Conservation (phyloP, 805 yeast species). For the Hanseniaspora jakobsenii region DNA sequence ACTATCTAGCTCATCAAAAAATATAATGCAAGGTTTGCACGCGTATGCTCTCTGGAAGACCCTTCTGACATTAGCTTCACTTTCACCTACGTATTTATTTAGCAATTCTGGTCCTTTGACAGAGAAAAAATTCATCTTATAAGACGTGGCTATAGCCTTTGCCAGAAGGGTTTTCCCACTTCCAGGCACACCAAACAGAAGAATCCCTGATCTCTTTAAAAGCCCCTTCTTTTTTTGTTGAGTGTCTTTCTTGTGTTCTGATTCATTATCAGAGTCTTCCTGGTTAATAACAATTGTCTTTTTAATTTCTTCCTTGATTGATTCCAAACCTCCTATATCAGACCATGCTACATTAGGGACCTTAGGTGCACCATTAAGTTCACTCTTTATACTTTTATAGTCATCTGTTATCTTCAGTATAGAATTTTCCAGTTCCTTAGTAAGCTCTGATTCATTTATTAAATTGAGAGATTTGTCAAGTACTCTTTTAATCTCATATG, state of each 20-base stretch:
- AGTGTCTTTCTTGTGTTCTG: conserved; percentile 47
- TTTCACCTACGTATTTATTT: conserved; percentile 97
- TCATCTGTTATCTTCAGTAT: conserved; percentile 46
- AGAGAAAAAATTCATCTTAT: conserved; percentile 85
- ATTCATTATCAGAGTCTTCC: too few relatives aligned
- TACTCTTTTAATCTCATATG: conserved; percentile 65
- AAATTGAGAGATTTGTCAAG: conserved; percentile 35
- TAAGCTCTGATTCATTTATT: conserved; percentile 30
- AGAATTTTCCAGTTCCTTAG: conserved; percentile 34
- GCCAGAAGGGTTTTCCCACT: conserved; percentile 94
- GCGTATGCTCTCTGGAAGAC: conserved; percentile 92
- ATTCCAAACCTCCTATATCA: conserved; percentile 89
- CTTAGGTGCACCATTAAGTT: conserved; percentile 91
- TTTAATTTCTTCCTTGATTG: conserved; percentile 80
- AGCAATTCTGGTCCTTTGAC: conserved; percentile 95
- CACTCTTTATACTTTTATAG: conserved; percentile 47
- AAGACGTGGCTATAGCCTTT: conserved; percentile 92
- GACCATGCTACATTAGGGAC: conserved; percentile 95
- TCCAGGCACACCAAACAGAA: conserved; percentile 97
- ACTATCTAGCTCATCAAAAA: conserved; percentile 93
- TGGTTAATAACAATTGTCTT: conserved; percentile 63
- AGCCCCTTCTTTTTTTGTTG: conserved; percentile 48
- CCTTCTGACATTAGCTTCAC: conserved; percentile 90
- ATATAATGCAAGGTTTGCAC: conserved; percentile 94
- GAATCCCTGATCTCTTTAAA: conserved; percentile 85